Evolutionary conservation across 805 yeast genomes (phyloP).

Genomic region (Allodekkera sacchari): DNA sequence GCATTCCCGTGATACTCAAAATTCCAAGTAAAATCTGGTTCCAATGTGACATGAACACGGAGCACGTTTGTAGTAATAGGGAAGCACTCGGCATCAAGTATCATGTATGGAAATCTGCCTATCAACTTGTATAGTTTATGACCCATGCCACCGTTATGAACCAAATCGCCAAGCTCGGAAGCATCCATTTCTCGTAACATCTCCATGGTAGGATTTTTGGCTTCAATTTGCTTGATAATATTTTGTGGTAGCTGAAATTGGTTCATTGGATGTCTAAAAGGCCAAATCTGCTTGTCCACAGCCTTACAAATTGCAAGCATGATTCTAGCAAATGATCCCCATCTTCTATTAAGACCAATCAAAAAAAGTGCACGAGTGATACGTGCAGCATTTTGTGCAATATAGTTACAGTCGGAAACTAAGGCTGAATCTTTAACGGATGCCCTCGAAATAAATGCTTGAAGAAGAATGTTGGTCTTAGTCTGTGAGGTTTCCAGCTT

Average conservation of each 20-base stretch:
- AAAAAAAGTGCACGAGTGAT: slow-evolving; percentile 86
- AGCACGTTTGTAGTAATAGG: slow-evolving; percentile 86
- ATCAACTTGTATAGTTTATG: slow-evolving; percentile 47
- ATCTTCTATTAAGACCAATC: slow-evolving; percentile 78
- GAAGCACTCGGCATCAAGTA: slow-evolving; percentile 72
- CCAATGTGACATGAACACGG: slow-evolving; percentile 63
- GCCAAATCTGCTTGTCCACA: slow-evolving; percentile 80
- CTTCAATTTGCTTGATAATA: slow-evolving; percentile 52
- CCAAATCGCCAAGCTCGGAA: slow-evolving; percentile 79
- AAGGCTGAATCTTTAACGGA: slow-evolving; percentile 70
- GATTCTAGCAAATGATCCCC: slow-evolving; percentile 77
- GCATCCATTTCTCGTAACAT: slow-evolving; percentile 63
- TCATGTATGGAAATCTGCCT: slow-evolving; percentile 66
- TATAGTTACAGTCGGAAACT: slow-evolving; percentile 80
- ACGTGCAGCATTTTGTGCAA: slow-evolving; percentile 92
- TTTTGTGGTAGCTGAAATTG: slow-evolving; percentile 77
- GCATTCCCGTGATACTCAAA: slow-evolving; percentile 69
- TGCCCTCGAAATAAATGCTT: slow-evolving; percentile 78
- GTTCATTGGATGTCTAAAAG: slow-evolving; percentile 79
- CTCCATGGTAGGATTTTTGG: slow-evolving; percentile 62
- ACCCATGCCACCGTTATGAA: slow-evolving; percentile 77
- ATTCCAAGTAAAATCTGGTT: slow-evolving; percentile 85
- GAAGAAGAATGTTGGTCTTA: slow-evolving; percentile 80
- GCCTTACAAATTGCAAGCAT: slow-evolving; percentile 80
- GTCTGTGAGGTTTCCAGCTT: slow-evolving; percentile 69